These are phyloP conservation scores for Lanmaoa rubissima DNA, from an alignment of 768 basidiomycete genomes.

Conservation along the genomic window DNA sequence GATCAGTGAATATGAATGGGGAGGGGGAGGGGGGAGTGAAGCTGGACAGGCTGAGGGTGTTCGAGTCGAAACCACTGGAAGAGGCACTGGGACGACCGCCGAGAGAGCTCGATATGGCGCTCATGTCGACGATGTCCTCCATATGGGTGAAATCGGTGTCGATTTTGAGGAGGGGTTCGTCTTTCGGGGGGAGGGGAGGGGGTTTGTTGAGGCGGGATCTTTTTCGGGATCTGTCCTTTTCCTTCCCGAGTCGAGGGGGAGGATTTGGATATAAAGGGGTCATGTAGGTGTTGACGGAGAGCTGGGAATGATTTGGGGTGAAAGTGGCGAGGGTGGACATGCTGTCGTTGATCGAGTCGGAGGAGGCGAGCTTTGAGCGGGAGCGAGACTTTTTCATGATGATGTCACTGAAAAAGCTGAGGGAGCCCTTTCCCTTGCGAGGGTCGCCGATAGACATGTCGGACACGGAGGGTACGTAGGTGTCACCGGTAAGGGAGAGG, in stretches of 20 bases:
- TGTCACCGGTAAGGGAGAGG: conserved; percentile 27
- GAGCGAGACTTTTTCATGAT: conserved; percentile 39
- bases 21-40: conserved; percentile 39
- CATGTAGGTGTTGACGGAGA: conserved; percentile 24
- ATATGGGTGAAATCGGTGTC: conserved; percentile 52
- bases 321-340: conserved; percentile 37
- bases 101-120: conserved; percentile 7
- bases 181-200: conserved; percentile 23
- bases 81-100: conserved; percentile 20
- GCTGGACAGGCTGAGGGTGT: conserved; percentile 39
- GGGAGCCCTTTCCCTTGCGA: conserved; percentile 50
- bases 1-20: conserved; percentile 35
- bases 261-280: conserved; percentile 8
- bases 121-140: conserved; percentile 72
- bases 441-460: conserved; percentile 36
- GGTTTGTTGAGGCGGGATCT: conserved; percentile 25
- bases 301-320: conserved; percentile 36
- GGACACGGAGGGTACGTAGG: conserved; percentile 29
- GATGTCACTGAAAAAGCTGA: conserved; percentile 40
- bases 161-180: conserved; percentile 24
- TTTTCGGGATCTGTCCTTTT: conserved; percentile 21
- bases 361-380: conserved; percentile 39
- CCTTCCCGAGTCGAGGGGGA: conserved; percentile 19
- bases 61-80: conserved; percentile 21
- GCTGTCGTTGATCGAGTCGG: conserved; percentile 27